Evolutionary conservation across 257 asterid species (phyloP), one percentile per base, ranked within the genome.

Genomic region (Voacanga thouarsii): DNA sequence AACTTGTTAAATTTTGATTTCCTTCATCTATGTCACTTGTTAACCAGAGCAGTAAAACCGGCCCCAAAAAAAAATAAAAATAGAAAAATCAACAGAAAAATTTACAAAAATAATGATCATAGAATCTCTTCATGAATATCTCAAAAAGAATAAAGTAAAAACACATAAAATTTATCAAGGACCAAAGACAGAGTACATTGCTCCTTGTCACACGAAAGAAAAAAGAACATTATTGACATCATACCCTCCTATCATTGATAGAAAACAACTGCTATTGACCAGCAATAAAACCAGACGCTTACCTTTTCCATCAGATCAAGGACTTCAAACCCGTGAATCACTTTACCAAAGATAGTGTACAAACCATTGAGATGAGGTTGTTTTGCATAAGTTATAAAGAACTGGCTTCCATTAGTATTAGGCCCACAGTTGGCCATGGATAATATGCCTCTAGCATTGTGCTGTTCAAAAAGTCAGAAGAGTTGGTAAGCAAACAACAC

Each of bases 261-360:
- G 51, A 37, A 53, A 41, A 18, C 5, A 21, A 45, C 7, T 23
- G 49, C 41, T 6, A 30, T 67, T 12, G 33, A 51, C 1, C 47
- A 70, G 65, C 47, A 59, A 16, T 55, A 76, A 67, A 75, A 19
- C 44, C 57, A 73, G 50, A 45, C 18, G 12, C 51, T 74, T 71
- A 93, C 99, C 99, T 96, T 93, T 83, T 96, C 99, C 99, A 96
- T 96, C 64, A 96, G 83, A 81, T 96, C 98, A 80, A 95, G 98
- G 75, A 93, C 94, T 91, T 95, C 99, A 76, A 92, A 89, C 47
- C 98, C 99, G 82, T 93, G 99, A 77, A 96, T 93, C 80, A 93
- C 97, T 88, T 93, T 96, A 57, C 98, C 99, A 12, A 96, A 93
- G 83, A 96, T 90, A 79, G 98, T 96, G 75, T 90, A 92, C 80